These are phyloP conservation scores for Lactarius evosmus DNA, from an alignment of 768 basidiomycete genomes.

Conservation along the genomic window DNA sequence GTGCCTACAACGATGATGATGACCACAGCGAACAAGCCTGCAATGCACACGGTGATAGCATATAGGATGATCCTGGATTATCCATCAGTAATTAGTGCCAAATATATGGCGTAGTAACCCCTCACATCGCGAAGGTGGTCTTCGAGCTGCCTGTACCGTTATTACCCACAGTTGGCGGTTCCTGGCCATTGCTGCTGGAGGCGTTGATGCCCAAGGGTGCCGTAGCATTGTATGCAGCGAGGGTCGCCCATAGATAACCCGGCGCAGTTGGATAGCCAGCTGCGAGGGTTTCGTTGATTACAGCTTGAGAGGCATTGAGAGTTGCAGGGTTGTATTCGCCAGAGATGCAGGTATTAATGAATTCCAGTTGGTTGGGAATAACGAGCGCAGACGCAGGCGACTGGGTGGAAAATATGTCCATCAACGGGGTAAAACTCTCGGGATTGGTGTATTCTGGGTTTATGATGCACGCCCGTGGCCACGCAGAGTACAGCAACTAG, in stretches of 20 bases:
- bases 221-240: slow-evolving; percentile 64
- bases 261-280: slow-evolving; percentile 43
- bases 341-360: slow-evolving; percentile 49
- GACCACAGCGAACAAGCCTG: slow-evolving; percentile 78
- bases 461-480: slow-evolving; percentile 70
- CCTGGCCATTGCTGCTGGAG: slow-evolving; percentile 27
- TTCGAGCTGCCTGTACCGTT: slow-evolving; percentile 8
- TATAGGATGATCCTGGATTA: slow-evolving; percentile 73
- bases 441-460: slow-evolving; percentile 67
- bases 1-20: slow-evolving; percentile 71
- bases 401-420: slow-evolving; percentile 77
- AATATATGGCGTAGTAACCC: not conserved
- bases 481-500: slow-evolving; percentile 75
- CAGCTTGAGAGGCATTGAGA: slow-evolving; percentile 51
- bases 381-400: slow-evolving; percentile 53
- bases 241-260: slow-evolving; percentile 68
- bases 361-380: slow-evolving; percentile 56
- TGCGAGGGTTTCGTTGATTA: slow-evolving; percentile 45
- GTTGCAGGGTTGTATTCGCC: slow-evolving; percentile 56
- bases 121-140: slow-evolving; percentile 67
- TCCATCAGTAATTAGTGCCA: slow-evolving; percentile 14
- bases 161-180: slow-evolving; percentile 15
- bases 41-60: slow-evolving; percentile 85
- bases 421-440: slow-evolving; percentile 59
- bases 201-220: slow-evolving; percentile 32